Conservation (phyloP, 345 rosid species). For the Melaleuca alternifolia region DNA sequence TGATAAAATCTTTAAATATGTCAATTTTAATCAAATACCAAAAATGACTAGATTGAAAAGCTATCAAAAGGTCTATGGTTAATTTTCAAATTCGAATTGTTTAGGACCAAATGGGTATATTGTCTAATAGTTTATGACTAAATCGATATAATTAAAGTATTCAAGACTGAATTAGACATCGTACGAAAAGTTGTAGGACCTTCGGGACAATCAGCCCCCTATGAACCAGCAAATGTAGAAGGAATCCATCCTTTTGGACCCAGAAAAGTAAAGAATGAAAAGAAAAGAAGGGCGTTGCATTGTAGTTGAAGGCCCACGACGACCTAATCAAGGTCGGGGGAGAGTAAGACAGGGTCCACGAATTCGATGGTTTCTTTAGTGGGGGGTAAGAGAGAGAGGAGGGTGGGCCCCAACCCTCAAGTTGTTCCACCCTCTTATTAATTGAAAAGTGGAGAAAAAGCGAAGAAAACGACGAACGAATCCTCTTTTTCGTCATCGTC, state of each 20-base stretch:
- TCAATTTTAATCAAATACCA: too few relatives aligned
- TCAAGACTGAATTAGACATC: too few relatives aligned
- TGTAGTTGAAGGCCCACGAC: background rate
- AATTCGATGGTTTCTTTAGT: background rate
- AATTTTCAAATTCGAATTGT: too few relatives aligned
- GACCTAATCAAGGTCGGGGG: background rate
- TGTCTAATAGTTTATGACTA: too few relatives aligned
- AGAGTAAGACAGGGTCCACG: background rate
- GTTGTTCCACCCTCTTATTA: background rate
- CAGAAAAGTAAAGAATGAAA: rapidly evolving
- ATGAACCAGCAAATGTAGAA: background rate
- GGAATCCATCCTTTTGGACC: background rate
- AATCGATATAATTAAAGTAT: too few relatives aligned
- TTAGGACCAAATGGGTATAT: too few relatives aligned
- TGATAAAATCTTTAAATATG: too few relatives aligned
- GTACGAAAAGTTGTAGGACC: too few relatives aligned
- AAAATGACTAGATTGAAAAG: too few relatives aligned
- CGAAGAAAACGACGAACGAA: background rate
- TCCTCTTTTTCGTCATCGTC: background rate
- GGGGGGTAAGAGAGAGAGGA: too few relatives aligned
- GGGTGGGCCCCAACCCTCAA: background rate
- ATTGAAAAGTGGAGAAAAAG: background rate
- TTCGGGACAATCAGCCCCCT: too few relatives aligned
- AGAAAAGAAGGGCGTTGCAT: background rate
- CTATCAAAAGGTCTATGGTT: too few relatives aligned